These are phyloP conservation scores for Vigna hirtella DNA, from an alignment of 306 rosid genomes.

Conservation along the genomic window DNA sequence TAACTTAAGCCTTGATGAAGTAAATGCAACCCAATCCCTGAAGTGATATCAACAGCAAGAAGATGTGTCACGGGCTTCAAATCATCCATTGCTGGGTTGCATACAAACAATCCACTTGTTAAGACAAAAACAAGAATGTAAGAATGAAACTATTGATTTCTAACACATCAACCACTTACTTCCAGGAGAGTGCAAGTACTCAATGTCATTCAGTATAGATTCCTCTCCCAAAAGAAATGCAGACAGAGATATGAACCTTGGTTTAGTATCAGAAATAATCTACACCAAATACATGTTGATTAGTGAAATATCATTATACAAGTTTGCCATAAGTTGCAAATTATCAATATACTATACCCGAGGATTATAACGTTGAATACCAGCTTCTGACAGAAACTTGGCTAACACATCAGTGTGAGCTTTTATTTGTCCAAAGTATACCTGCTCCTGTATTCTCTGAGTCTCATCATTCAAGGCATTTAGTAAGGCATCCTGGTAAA, in stretches of 20 bases:
- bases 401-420: constrained; percentile 83
- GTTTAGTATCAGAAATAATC: constrained; percentile 85
- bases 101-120: constrained; percentile 46
- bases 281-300: constrained; percentile 44
- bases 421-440: constrained; percentile 90
- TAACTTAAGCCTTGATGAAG: constrained; percentile 80
- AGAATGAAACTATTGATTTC: constrained; percentile 35
- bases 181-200: constrained; percentile 83
- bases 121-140: constrained; percentile 41
- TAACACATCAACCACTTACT: constrained; percentile 65
- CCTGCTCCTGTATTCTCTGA: constrained; percentile 94
- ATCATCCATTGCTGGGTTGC: constrained; percentile 74
- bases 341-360: constrained; percentile 59
- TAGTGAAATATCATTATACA: constrained; percentile 15
- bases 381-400: constrained; percentile 82
- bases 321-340: constrained; percentile 31
- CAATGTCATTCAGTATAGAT: constrained; percentile 59
- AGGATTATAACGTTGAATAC: constrained; percentile 92
- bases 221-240: constrained; percentile 64
- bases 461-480: constrained; percentile 94
- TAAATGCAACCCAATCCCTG: constrained; percentile 75
- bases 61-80: constrained; percentile 96
- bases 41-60: constrained; percentile 73
- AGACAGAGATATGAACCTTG: constrained; percentile 74
- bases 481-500: constrained; percentile 77